phyloP scores from a whole-genome alignment of 177 flowering plant species.

The Tripterygium wilfordii region DNA sequence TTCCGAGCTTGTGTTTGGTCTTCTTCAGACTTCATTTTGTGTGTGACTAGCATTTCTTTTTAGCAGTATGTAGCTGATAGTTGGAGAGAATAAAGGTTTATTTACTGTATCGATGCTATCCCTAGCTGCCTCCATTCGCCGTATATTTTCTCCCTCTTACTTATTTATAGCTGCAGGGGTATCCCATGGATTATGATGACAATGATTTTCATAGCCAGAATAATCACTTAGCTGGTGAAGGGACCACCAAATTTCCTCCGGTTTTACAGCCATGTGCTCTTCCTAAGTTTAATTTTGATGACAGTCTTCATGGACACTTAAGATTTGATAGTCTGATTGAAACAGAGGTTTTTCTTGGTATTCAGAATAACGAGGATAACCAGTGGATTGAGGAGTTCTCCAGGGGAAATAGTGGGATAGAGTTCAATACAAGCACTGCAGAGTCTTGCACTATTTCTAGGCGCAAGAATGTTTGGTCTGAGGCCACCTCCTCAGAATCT shows the following conservation, averaged over 20 bases:
- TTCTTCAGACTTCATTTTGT: too few species aligned
- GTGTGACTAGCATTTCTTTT: too few species aligned
- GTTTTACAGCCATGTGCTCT: constrained; percentile 74
- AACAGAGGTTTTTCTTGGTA: constrained; percentile 34
- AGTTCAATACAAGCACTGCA: constrained; percentile 59
- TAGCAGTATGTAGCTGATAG: too few species aligned
- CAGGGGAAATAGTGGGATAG: constrained; percentile 63
- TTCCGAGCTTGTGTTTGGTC: too few species aligned
- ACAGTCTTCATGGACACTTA: constrained; percentile 46
- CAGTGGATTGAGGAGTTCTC: constrained; percentile 92
- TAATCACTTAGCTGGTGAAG: constrained; percentile 79
- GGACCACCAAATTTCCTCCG: constrained; percentile 55
- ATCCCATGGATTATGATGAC: constrained; percentile 95
- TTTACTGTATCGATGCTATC: too few species aligned
- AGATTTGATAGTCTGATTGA: constrained; percentile 34
- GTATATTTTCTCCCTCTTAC: not conserved
- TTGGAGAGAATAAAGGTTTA: too few species aligned
- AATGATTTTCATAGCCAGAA: constrained; percentile 75
- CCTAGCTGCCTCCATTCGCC: too few species aligned
- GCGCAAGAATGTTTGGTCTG: constrained; percentile 91
- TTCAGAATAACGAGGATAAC: constrained; percentile 67
- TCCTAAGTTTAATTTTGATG: constrained; percentile 92
- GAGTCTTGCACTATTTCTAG: constrained; percentile 80
- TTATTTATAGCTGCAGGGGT: constrained; percentile 37
- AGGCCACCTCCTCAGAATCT: constrained; percentile 94